phyloP scores from a whole-genome alignment of 2,329 filamentous ascomycete genomes.

The Macrophomina phaseolina region DNA sequence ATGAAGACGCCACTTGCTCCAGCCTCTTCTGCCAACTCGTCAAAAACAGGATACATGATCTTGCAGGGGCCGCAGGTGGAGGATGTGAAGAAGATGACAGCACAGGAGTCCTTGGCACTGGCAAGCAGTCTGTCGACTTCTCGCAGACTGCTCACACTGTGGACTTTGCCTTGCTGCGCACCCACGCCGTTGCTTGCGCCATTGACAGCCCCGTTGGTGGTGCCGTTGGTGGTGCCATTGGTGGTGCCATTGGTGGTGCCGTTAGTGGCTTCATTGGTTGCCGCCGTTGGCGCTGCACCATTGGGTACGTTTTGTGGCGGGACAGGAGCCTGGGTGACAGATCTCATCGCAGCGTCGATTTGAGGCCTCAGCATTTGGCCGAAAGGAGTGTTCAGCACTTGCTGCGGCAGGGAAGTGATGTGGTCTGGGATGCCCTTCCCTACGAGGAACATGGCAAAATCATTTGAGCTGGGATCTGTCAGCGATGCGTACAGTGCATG shows the following conservation, averaged over 20 bases:
- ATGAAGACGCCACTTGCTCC: conserved; percentile 73
- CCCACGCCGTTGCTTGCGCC: not conserved
- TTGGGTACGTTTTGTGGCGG: conserved; percentile 39
- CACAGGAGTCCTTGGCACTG: conserved; percentile 69
- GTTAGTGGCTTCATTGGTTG: conserved; percentile 31
- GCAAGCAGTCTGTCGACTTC: conserved; percentile 67
- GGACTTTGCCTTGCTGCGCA: conserved; percentile 58
- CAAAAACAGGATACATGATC: conserved; percentile 79
- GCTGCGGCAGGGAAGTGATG: conserved; percentile 83
- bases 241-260: conserved; percentile 32
- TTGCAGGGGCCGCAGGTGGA: conserved; percentile 86
- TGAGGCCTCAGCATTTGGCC: conserved; percentile 87
- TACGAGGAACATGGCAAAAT: conserved; percentile 86
- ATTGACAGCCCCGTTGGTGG: conserved; percentile 18
- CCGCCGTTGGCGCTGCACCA: conserved; percentile 26
- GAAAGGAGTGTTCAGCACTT: conserved; percentile 83
- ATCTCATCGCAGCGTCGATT: conserved; percentile 68
- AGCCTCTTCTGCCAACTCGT: conserved; percentile 76
- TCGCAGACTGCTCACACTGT: conserved; percentile 62
- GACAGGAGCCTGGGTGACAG: conserved; percentile 65
- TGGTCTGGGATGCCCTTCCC: conserved; percentile 87
- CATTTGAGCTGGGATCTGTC: conserved; percentile 64
- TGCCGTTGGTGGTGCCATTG: conserved; percentile 27
- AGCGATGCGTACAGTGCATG: not conserved
- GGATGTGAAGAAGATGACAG: conserved; percentile 91